Conservation (phyloP, 208 protist genomes). For the Crithidia fasciculata region DNA sequence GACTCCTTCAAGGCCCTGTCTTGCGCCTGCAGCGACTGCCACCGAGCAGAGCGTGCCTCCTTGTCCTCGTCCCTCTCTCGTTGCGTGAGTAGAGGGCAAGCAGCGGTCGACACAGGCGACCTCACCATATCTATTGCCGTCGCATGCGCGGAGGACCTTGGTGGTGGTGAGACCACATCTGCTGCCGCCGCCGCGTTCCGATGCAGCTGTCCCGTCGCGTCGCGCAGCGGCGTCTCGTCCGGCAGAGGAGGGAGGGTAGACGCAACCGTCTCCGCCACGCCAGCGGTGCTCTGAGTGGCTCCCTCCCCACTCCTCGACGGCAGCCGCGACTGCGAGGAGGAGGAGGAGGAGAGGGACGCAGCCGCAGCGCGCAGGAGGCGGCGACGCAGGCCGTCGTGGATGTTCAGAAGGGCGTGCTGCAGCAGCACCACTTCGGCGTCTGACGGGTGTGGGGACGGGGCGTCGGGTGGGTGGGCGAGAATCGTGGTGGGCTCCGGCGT, state of each 20-base stretch:
- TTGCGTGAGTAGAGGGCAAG: background rate
- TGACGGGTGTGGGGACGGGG: slow-evolving; percentile 31
- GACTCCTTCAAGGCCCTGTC: slow-evolving; percentile 30
- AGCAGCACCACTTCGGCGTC: slow-evolving; percentile 42
- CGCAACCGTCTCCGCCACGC: slow-evolving; percentile 3
- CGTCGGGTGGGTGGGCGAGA: background rate
- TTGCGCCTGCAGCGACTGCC: slow-evolving; percentile 24
- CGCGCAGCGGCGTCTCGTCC: slow-evolving; percentile 28
- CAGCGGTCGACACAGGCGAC: background rate
- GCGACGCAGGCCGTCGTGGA: slow-evolving; percentile 31
- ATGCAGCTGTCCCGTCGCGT: background rate
- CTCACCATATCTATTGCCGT: background rate
- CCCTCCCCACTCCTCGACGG: slow-evolving; percentile 7
- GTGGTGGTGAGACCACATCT: background rate
- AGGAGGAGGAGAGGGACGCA: slow-evolving; percentile 23
- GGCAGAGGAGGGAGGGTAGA: slow-evolving; percentile 22
- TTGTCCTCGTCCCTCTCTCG: background rate
- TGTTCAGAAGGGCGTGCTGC: slow-evolving; percentile 33
- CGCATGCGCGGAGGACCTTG: background rate
- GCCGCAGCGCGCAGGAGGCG: slow-evolving; percentile 35
- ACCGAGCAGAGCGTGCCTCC: background rate
- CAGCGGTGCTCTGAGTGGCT: no score
- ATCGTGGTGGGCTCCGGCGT: background rate
- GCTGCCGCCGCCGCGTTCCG: background rate
- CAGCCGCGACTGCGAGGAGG: slow-evolving; percentile 10